Conservation (phyloP, 2,329 filamentous ascomycete genomes). For the Monosporascus ibericus region DNA sequence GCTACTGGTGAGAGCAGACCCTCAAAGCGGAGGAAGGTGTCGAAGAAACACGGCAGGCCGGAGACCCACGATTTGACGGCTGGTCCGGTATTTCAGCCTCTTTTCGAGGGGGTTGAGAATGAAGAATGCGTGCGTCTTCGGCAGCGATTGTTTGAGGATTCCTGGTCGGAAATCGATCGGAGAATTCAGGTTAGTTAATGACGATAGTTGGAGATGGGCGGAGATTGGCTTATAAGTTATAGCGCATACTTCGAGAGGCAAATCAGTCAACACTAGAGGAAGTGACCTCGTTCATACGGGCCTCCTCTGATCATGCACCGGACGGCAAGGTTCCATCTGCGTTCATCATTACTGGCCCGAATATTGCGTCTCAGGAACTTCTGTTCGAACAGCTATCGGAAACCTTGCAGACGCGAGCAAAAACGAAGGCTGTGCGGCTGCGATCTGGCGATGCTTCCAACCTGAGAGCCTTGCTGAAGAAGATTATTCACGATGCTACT, state of each 20-base stretch:
- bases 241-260: conserved; percentile 53
- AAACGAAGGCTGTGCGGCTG: conserved; percentile 57
- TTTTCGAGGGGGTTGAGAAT: conserved; percentile 50
- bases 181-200: conserved; percentile 49
- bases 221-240: background rate
- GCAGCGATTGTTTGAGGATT: conserved; percentile 51
- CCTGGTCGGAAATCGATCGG: conserved; percentile 59
- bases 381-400: conserved; percentile 67
- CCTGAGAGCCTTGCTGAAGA: conserved; percentile 66
- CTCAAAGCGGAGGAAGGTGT: conserved; percentile 52
- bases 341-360: conserved; percentile 72
- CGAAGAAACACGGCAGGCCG: conserved; percentile 28
- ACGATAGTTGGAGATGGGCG: background rate
- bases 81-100: conserved; percentile 36
- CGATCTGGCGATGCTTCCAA: conserved; percentile 68
- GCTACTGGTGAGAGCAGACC: conserved; percentile 32
- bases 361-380: conserved; percentile 67
- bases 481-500: conserved; percentile 63
- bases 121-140: conserved; percentile 45
- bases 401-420: conserved; percentile 38
- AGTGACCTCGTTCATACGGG: conserved; percentile 50
- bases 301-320: conserved; percentile 22
- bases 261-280: conserved; percentile 55
- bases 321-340: conserved; percentile 56
- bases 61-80: conserved; percentile 7